Evolutionary conservation across 495 filamentous ascomycete genomes (phyloP).

Genomic region (Annulohypoxylon moriforme): DNA sequence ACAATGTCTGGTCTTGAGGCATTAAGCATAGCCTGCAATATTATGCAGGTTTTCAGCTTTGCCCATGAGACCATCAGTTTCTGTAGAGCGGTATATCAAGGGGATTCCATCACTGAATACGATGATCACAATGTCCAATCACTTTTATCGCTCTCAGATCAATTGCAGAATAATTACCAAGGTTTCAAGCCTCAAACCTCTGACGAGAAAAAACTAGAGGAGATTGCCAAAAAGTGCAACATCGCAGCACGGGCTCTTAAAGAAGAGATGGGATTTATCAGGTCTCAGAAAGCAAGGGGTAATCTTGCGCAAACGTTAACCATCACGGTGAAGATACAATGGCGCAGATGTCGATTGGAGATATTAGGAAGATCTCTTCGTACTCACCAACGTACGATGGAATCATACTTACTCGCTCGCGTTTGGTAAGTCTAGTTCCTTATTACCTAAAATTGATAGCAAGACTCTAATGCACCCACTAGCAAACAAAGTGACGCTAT

Average conservation of each 20-base stretch:
- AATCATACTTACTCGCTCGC: conserved; percentile 23
- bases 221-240: conserved; percentile 31
- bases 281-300: conserved; percentile 9
- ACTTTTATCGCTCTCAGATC: conserved; percentile 12
- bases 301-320: neutral
- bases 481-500: conserved; percentile 33
- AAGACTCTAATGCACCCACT: neutral
- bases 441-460: neutral
- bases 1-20: conserved; percentile 44
- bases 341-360: conserved; percentile 19
- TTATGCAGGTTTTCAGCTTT: conserved; percentile 31
- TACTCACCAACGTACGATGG: conserved; percentile 24
- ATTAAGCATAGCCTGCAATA: conserved; percentile 36
- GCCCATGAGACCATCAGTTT: conserved; percentile 12
- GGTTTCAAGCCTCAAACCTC: neutral
- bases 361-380: conserved; percentile 25
- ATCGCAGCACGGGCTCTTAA: conserved; percentile 15
- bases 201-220: conserved; percentile 19
- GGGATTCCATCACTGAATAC: conserved; percentile 10
- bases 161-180: conserved; percentile 20
- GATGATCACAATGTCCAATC: neutral
- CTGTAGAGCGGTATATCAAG: conserved; percentile 19
- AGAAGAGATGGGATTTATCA: conserved; percentile 18
- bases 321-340: conserved; percentile 6
- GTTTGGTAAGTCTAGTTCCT: conserved; percentile 24